Percentiles rank a stretch among this genome's conserved stretches.
Conservation (phyloP, 129 eudicot genomes). For the Escallonia rubra region DNA sequence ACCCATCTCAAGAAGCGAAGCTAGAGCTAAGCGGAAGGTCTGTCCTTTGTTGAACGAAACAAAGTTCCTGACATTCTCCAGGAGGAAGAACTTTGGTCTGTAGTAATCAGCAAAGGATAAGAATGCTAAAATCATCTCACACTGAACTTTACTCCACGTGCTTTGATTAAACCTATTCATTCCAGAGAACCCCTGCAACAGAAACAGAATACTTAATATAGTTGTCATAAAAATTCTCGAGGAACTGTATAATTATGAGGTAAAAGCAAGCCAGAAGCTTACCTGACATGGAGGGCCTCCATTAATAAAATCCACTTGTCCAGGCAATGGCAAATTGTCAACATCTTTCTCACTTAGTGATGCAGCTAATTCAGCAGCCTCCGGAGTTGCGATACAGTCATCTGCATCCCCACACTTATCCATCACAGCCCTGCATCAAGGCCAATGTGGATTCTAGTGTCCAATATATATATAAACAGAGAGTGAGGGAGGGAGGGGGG, state of each 20-base stretch:
- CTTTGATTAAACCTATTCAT: constrained; percentile 63
- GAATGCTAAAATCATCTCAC: constrained; percentile 70
- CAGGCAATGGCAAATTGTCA: constrained; percentile 28
- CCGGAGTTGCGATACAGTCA: constrained; percentile 19
- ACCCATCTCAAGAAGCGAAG: constrained; percentile 79
- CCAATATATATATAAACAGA: no score
- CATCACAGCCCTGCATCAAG: constrained; percentile 50
- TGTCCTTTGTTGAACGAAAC: constrained; percentile 75
- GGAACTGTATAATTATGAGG: no score
- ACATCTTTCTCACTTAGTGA: constrained; percentile 4
- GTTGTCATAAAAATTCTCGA: neutral
- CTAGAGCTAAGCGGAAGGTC: constrained; percentile 55
- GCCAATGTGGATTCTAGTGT: no score
- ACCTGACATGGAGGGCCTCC: constrained; percentile 47
- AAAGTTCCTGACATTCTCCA: constrained; percentile 64
- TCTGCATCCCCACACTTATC: constrained; percentile 45
- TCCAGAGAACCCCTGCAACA: constrained; percentile 70
- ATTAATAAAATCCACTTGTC: constrained; percentile 34
- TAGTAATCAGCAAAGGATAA: constrained; percentile 63
- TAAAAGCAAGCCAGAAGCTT: neutral
- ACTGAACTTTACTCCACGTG: constrained; percentile 76
- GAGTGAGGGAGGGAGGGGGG: neutral
- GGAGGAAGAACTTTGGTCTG: constrained; percentile 59
- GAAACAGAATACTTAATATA: neutral
- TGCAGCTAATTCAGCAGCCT: constrained; percentile 19